Evolutionary conservation across 306 rosid species (phyloP), one percentile per base, ranked within the genome.

Genomic region (Potentilla sterilis): DNA sequence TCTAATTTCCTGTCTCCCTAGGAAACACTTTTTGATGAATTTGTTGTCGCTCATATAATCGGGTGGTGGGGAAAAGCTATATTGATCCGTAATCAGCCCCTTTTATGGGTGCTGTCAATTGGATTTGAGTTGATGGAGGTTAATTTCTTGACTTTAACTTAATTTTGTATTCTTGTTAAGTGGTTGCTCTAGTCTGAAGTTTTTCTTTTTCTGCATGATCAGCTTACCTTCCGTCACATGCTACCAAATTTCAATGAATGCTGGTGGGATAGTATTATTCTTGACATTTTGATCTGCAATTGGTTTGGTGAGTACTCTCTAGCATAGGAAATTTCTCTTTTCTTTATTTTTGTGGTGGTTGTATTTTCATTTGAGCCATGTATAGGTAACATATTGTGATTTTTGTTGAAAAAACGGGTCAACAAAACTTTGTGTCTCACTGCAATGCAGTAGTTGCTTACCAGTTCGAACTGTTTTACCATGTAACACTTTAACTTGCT

Each of bases 61-160:
- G 99, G 99, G 24, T 96, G 99, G 99, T 96, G 99, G 99, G 98
- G 99, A 7, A 96, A 96, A 78, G 99, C 99, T 46, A 96, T 96
- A 83, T 78, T 96, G 97, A 90, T 96, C 74, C 99, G 99, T 48
- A 96, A 96, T 81, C 99, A 96, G 80, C 96, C 98, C 47, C 98
- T 96, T 84, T 88, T 96, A 46, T 96, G 99, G 99, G 93, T 90
- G 72, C 80, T 96, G 24, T 96, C 99, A 4, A 84, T 96, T 42
- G 99, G 97, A 69, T 96, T 96, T 78, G 99, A 96, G 86, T 32
- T 88, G 78, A 86, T 96, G 98, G 99, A 96, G 98, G 99, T 96
- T 79, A 37, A 78, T 47, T 51, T 41, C 77, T 84, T 67, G 54
- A 74, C 76, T 46, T 63, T 10, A 63, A 67, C 70, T 54, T 76